A percentile compares a stretch with the other conserved stretches of the same genome.
Evolutionary conservation across 1,139 yeast species (phyloP).

Genomic region (Diutina pseudorugosa): DNA sequence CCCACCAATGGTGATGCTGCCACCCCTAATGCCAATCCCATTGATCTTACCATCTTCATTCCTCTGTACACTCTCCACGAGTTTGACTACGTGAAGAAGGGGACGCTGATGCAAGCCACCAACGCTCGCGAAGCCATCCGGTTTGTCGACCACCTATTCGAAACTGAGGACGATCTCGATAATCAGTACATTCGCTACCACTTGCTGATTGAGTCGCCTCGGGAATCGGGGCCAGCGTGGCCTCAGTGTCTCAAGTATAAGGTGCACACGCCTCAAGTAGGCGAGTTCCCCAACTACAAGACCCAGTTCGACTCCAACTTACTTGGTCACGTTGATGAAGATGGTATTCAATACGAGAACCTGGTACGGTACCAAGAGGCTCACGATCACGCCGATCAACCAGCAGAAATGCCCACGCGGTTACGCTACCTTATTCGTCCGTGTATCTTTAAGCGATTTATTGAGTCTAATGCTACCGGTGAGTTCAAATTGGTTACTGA

Average conservation of each 20-base stretch:
- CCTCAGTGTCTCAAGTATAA: slow-evolving; percentile 31
- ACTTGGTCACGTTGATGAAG: background rate
- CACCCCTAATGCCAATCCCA: slow-evolving; percentile 5
- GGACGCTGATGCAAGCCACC: slow-evolving; percentile 40
- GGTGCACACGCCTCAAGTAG: slow-evolving; percentile 27
- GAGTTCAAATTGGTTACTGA: slow-evolving; percentile 44
- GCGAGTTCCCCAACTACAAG: slow-evolving; percentile 35
- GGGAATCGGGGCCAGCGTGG: slow-evolving; percentile 40
- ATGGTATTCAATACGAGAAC: slow-evolving; percentile 25
- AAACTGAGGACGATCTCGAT: slow-evolving; percentile 8
- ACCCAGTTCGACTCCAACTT: slow-evolving; percentile 23
- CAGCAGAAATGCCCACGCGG: slow-evolving; percentile 37
- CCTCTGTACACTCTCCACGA: slow-evolving; percentile 49
- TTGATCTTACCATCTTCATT: slow-evolving; percentile 23
- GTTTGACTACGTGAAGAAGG: slow-evolving; percentile 41
- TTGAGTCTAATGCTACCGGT: slow-evolving; percentile 13
- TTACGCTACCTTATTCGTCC: slow-evolving; percentile 38
- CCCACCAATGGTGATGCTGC: background rate
- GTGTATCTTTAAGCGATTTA: slow-evolving; percentile 32
- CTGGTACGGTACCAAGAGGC: slow-evolving; percentile 18
- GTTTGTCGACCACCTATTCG: slow-evolving; percentile 35
- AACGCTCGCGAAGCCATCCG: slow-evolving; percentile 47
- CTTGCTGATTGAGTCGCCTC: slow-evolving; percentile 22
- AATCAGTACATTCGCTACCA: slow-evolving; percentile 10
- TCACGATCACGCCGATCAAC: slow-evolving; percentile 17